A percentile compares a stretch with the other conserved stretches of the same genome.
Conservation (phyloP, 2,329 filamentous ascomycete genomes). For the Exophiala bonariae region DNA sequence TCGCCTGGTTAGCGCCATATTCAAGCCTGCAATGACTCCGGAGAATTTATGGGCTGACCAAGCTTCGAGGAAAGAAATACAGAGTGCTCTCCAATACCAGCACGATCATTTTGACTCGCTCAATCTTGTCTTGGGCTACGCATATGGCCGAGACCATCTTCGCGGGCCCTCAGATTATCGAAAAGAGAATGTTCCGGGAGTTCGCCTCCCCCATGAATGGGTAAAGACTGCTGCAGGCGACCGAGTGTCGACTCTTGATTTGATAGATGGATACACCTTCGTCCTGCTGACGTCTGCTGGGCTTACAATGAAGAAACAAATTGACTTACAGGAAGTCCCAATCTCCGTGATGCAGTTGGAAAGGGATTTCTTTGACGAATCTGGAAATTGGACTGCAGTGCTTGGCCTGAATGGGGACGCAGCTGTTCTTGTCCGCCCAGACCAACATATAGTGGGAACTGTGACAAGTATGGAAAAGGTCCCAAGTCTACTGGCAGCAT, state of each 20-base stretch:
- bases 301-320: background rate
- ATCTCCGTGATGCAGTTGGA: slow-evolving; percentile 1
- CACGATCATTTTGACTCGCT: slow-evolving; percentile 46
- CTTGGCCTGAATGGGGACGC: background rate
- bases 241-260: slow-evolving; percentile 3
- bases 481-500: background rate
- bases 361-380: slow-evolving; percentile 3
- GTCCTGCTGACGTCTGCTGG: slow-evolving; percentile 1
- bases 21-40: slow-evolving; percentile 1
- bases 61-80: slow-evolving; percentile 6
- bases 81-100: slow-evolving; percentile 36
- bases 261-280: slow-evolving; percentile 4
- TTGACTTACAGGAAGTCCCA: background rate
- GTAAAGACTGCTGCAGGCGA: background rate
- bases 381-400: background rate
- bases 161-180: slow-evolving; percentile 4
- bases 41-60: background rate
- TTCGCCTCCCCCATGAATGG: slow-evolving; percentile 8
- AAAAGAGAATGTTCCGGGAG: slow-evolving; percentile 4
- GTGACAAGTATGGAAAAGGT: background rate
- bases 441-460: slow-evolving; percentile 18
- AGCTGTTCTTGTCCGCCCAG: slow-evolving; percentile 8
- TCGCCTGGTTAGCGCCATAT: slow-evolving; percentile 33
- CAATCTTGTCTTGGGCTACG: slow-evolving; percentile 7
- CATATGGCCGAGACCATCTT: background rate